Conservation (phyloP, 73 alveolate species). For the Durusdinium trenchii region DNA sequence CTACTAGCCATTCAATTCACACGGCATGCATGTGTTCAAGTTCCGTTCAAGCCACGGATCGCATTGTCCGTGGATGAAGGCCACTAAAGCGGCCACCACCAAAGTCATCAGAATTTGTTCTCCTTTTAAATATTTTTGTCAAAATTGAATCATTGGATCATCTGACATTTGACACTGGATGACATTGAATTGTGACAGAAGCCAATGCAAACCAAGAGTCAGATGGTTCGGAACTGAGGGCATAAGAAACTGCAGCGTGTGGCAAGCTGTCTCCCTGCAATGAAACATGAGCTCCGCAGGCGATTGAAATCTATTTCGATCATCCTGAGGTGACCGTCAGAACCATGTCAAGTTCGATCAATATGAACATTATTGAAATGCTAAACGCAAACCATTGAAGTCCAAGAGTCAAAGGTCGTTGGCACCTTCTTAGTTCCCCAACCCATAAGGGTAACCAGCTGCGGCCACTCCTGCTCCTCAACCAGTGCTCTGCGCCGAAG, state of each 20-base stretch:
- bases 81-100: background rate
- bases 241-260: background rate
- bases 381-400: background rate
- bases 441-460: background rate
- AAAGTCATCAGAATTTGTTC: background rate
- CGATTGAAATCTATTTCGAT: background rate
- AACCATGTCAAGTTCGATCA: background rate
- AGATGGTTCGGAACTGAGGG: background rate
- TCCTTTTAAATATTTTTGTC: background rate
- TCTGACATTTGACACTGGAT: background rate
- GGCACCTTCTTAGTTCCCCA: background rate
- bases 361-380: no score
- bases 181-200: background rate
- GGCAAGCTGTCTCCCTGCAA: background rate
- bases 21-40: no score
- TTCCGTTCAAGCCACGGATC: no score
- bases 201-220: background rate
- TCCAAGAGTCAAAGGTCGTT: background rate
- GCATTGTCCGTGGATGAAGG: background rate
- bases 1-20: no score
- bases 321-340: background rate
- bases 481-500: no score
- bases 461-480: background rate
- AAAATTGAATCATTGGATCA: background rate
- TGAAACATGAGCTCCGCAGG: background rate